phyloP scores from a whole-genome alignment of 2,329 filamentous ascomycete genomes.

The Aureobasidium mangrovei region DNA sequence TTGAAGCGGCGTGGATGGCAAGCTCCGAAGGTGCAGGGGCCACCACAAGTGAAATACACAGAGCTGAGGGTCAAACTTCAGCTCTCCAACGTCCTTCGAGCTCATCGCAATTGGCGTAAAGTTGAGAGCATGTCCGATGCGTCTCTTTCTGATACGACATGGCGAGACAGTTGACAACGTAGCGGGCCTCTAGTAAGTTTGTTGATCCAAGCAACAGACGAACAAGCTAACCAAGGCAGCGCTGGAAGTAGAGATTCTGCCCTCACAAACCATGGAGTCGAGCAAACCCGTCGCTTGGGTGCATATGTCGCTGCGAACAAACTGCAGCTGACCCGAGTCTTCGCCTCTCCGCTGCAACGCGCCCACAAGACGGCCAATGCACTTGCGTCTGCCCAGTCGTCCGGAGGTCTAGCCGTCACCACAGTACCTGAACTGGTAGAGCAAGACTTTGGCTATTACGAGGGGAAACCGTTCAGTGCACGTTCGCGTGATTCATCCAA shows the following conservation, averaged over 20 bases:
- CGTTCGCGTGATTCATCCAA: conserved; percentile 29
- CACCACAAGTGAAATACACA: conserved; percentile 5
- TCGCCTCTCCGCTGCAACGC: conserved; percentile 69
- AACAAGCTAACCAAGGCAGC: conserved; percentile 32
- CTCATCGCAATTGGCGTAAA: neutral
- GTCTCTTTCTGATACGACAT: conserved; percentile 72
- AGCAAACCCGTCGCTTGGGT: conserved; percentile 68
- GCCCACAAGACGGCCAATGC: conserved; percentile 63
- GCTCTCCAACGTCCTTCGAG: neutral
- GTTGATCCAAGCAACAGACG: neutral
- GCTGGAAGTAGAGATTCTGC: conserved; percentile 74
- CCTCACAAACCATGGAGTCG: conserved; percentile 70
- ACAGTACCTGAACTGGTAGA: conserved; percentile 52
- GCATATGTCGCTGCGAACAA: conserved; percentile 55
- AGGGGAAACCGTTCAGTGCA: conserved; percentile 52
- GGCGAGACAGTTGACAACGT: conserved; percentile 89
- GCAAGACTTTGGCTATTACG: conserved; percentile 64
- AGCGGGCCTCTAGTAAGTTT: conserved; percentile 59
- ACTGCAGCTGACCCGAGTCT: conserved; percentile 60
- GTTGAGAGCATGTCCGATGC: conserved; percentile 34
- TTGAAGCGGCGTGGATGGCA: neutral
- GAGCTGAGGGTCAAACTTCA: neutral
- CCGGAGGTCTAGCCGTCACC: conserved; percentile 27
- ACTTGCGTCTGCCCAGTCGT: conserved; percentile 48
- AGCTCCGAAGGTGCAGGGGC: conserved; percentile 2